Percentiles rank a stretch among this genome's conserved stretches.
Evolutionary conservation across 495 filamentous ascomycete species (phyloP).

Genomic region (Achaetomiella virescens): DNA sequence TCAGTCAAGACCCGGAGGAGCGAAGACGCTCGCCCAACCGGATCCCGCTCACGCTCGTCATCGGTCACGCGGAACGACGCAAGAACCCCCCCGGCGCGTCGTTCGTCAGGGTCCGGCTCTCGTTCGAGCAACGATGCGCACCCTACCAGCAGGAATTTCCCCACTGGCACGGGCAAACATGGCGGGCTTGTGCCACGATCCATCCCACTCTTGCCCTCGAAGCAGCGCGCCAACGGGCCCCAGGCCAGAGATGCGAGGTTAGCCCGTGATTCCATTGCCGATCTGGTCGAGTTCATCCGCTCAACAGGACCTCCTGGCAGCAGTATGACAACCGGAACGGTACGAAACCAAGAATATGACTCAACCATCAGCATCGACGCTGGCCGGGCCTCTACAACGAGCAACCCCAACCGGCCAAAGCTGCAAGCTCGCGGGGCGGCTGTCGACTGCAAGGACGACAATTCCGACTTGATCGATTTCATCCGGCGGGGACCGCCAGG

Average conservation of each 20-base stretch:
- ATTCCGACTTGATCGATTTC: slow-evolving; percentile 87
- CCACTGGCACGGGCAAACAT: slow-evolving; percentile 5
- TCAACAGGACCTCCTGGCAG: slow-evolving; percentile 63
- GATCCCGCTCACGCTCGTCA: slow-evolving; percentile 37
- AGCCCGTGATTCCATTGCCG: slow-evolving; percentile 56
- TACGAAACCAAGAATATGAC: slow-evolving; percentile 24
- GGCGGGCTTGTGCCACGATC: slow-evolving; percentile 24
- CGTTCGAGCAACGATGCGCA: slow-evolving; percentile 33
- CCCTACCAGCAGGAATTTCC: slow-evolving; percentile 13
- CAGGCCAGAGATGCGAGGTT: slow-evolving; percentile 64
- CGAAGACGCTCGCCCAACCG: slow-evolving; percentile 32
- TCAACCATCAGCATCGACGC: slow-evolving; percentile 27
- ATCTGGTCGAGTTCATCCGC: slow-evolving; percentile 82
- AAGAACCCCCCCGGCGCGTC: slow-evolving; percentile 36
- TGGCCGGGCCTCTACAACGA: slow-evolving; percentile 24
- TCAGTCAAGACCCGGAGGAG: slow-evolving; percentile 34
- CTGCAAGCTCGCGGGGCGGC: slow-evolving; percentile 69
- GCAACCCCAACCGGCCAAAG: slow-evolving; percentile 35
- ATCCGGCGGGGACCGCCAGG: slow-evolving; percentile 74
- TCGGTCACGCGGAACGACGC: slow-evolving; percentile 28
- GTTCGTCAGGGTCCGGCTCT: slow-evolving; percentile 33
- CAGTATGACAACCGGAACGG: slow-evolving; percentile 13
- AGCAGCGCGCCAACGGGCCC: slow-evolving; percentile 30
- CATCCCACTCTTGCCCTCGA: slow-evolving; percentile 24
- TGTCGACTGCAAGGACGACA: slow-evolving; percentile 55